A percentile compares a stretch with the other conserved stretches of the same genome.
These are phyloP conservation scores for Cupressus sempervirens DNA, from an alignment of 75 land plant species.

Conservation along the genomic window DNA sequence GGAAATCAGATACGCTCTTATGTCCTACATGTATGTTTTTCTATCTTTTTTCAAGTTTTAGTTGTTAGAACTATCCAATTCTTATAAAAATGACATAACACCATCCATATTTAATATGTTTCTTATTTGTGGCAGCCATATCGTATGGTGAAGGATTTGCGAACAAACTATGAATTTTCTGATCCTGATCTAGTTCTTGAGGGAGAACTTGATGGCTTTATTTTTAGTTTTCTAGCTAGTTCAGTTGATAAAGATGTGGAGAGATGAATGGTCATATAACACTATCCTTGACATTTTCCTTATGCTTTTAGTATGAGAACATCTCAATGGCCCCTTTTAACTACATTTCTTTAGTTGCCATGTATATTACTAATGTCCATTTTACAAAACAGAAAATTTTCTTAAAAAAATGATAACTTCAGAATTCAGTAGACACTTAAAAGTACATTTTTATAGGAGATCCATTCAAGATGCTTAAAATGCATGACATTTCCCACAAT, in stretches of 20 bases:
- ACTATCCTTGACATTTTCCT: not conserved
- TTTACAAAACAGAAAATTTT: not conserved
- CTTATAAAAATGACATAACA: not conserved
- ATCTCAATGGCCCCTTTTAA: not conserved
- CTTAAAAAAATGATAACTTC: not conserved
- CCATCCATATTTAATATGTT: not conserved
- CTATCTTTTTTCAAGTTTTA: not conserved
- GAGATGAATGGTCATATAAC: not conserved
- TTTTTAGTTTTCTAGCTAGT: constrained; percentile 66
- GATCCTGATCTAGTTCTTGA: constrained; percentile 90
- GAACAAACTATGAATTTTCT: constrained; percentile 90
- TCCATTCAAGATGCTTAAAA: not conserved
- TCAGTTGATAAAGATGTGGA: constrained; percentile 53
- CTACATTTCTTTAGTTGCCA: not conserved
- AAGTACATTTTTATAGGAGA: not conserved
- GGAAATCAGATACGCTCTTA: constrained; percentile 94
- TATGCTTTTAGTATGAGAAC: not conserved
- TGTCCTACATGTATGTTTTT: constrained; percentile 75
- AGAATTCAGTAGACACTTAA: not conserved
- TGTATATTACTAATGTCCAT: not conserved
- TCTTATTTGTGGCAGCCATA: constrained; percentile 72
- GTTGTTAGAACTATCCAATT: not conserved
- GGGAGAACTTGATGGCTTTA: constrained; percentile 91
- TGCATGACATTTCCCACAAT: not conserved
- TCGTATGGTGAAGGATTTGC: constrained; percentile 92